Evolutionary conservation across 2,329 filamentous ascomycete species (phyloP).

Genomic region (Fonsecaea erecta): DNA sequence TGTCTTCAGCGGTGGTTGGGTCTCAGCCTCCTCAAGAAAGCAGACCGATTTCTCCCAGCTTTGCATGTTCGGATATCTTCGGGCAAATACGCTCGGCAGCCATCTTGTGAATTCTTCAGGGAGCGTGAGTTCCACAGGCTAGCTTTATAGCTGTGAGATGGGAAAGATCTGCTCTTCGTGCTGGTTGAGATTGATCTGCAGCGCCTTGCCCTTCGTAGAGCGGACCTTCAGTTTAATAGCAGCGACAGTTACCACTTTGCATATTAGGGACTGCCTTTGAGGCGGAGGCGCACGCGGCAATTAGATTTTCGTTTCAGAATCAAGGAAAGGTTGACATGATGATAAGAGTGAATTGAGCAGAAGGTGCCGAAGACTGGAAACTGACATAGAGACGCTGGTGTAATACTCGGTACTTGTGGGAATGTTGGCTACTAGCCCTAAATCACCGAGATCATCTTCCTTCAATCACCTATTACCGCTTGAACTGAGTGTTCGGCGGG

Average conservation of each 20-base stretch:
- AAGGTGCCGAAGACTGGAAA: neutral
- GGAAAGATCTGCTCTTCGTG: neutral
- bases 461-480: conserved; percentile 12
- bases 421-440: conserved; percentile 1
- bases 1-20: neutral
- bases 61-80: neutral
- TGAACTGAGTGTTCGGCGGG: neutral
- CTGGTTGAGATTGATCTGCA: neutral
- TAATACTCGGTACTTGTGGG: neutral
- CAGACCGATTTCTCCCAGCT: neutral
- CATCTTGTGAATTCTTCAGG: neutral
- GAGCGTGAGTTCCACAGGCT: neutral
- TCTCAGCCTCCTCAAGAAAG: neutral
- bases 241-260: neutral
- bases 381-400: neutral
- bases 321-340: conserved; percentile 1
- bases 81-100: neutral
- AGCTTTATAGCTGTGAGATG: neutral
- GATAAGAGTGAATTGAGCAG: too few species aligned
- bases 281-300: conserved; percentile 1
- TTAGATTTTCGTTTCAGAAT: conserved; percentile 9
- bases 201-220: neutral
- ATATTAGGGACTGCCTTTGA: neutral
- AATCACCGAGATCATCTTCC: conserved; percentile 8
- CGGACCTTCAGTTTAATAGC: neutral